phyloP scores from a whole-genome alignment of 345 rosid genomes.

The Brassica nigra region DNA sequence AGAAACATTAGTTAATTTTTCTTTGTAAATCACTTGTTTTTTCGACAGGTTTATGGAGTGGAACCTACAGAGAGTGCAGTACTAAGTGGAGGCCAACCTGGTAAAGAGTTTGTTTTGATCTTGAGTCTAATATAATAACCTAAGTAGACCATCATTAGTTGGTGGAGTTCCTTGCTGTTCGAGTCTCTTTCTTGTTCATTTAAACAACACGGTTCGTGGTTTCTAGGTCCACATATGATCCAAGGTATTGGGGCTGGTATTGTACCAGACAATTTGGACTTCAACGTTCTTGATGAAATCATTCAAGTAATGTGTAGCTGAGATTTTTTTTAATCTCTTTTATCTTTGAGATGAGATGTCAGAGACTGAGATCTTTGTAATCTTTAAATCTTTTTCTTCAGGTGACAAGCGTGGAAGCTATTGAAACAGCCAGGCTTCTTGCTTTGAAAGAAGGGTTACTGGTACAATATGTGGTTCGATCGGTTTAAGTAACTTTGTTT shows the following conservation, averaged over 20 bases:
- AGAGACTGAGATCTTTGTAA: constrained; percentile 6
- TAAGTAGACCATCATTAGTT: not conserved
- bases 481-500: not conserved
- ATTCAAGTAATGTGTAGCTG: constrained; percentile 41
- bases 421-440: constrained; percentile 55
- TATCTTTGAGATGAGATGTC: not conserved
- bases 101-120: constrained; percentile 25
- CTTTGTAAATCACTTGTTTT: not conserved
- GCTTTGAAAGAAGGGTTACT: constrained; percentile 66
- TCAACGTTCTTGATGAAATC: constrained; percentile 46
- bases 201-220: not conserved
- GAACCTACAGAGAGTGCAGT: constrained; percentile 43
- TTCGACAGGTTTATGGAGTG: constrained; percentile 31
- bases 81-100: constrained; percentile 39
- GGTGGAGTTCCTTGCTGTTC: constrained; percentile 14
- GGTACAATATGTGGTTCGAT: constrained; percentile 38
- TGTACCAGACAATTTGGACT: constrained; percentile 42
- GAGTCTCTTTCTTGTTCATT: not conserved
- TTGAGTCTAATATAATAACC: not conserved
- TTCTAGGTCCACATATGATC: constrained; percentile 50
- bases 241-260: constrained; percentile 54
- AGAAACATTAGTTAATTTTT: not conserved
- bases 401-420: constrained; percentile 55
- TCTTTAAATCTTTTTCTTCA: constrained; percentile 4
- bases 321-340: not conserved